phyloP scores from a whole-genome alignment of 2,329 filamentous ascomycete genomes.

The Aspergillus persii region DNA sequence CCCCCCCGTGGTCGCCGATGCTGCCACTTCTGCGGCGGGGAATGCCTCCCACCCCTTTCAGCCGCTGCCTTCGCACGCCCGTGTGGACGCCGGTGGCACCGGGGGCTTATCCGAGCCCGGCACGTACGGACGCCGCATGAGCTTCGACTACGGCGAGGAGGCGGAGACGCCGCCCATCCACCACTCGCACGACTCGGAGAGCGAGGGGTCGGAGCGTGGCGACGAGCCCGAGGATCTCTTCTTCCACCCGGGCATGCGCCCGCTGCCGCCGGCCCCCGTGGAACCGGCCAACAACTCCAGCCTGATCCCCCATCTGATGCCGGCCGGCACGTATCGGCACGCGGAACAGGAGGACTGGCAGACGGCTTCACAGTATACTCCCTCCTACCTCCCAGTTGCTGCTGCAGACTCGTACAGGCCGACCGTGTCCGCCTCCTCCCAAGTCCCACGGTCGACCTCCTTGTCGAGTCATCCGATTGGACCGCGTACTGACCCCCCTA shows the following conservation, averaged over 20 bases:
- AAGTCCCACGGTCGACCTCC: conserved; percentile 73
- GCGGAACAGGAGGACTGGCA: conserved; percentile 44
- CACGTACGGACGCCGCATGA: conserved; percentile 64
- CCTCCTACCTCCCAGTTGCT: conserved; percentile 36
- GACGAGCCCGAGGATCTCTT: conserved; percentile 89
- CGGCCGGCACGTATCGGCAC: conserved; percentile 59
- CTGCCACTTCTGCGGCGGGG: conserved; percentile 40
- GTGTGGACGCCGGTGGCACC: conserved; percentile 85
- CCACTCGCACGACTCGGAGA: conserved; percentile 46
- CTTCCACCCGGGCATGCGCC: conserved; percentile 79
- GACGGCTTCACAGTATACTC: conserved; percentile 36
- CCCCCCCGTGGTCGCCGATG: conserved; percentile 46
- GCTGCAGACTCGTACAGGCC: conserved; percentile 54
- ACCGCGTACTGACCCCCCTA: conserved; percentile 75
- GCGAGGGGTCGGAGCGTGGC: conserved; percentile 66
- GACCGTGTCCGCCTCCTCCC: conserved; percentile 43
- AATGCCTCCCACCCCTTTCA: conserved; percentile 53
- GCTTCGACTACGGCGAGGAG: conserved; percentile 93
- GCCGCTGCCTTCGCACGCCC: conserved; percentile 58
- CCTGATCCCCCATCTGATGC: conserved; percentile 47
- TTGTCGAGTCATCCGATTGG: conserved; percentile 78
- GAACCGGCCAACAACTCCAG: conserved; percentile 47
- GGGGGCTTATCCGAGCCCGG: conserved; percentile 79
- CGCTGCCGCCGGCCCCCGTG: conserved; percentile 64
- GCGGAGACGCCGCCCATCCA: conserved; percentile 62